Percentiles rank a stretch among this genome's conserved stretches.
These are phyloP conservation scores for Salvia miltiorrhiza DNA, from an alignment of 257 asterid genomes.

Conservation along the genomic window DNA sequence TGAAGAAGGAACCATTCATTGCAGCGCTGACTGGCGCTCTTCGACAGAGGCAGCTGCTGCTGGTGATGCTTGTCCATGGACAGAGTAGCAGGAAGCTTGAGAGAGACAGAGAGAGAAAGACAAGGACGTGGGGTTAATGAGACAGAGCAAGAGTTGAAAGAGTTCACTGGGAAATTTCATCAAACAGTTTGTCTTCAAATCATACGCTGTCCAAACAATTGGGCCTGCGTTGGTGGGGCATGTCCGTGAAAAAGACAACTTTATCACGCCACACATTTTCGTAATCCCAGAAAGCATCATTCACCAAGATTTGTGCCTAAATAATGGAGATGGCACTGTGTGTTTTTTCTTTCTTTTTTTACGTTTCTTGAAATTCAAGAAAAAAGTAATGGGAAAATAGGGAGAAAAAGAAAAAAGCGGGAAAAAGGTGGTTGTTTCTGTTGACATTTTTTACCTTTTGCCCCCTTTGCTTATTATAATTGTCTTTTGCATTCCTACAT, in stretches of 20 bases:
- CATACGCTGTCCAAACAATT: conserved; percentile 40
- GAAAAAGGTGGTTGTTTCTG: conserved; percentile 16
- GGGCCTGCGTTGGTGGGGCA: conserved; percentile 71
- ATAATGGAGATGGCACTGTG: conserved; percentile 26
- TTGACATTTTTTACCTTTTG: conserved; percentile 39
- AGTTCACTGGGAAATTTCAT: conserved; percentile 46
- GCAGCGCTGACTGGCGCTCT: conserved; percentile 59
- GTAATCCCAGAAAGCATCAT: conserved; percentile 14
- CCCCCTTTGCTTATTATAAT: conserved; percentile 10
- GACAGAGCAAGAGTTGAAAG: conserved; percentile 34
- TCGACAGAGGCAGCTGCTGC: conserved; percentile 53
- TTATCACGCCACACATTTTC: conserved; percentile 16
- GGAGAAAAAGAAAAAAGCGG: background rate
- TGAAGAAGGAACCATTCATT: conserved; percentile 64
- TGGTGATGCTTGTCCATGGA: conserved; percentile 68
- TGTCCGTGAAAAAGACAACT: conserved; percentile 11
- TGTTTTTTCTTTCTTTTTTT: conserved; percentile 38
- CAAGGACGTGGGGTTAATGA: conserved; percentile 40
- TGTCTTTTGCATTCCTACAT: no score
- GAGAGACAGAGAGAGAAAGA: no score
- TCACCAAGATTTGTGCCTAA: conserved; percentile 34
- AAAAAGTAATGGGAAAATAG: background rate
- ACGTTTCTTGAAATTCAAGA: conserved; percentile 40
- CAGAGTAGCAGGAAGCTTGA: conserved; percentile 19
- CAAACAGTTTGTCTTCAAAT: conserved; percentile 52